A percentile compares a stretch with the other conserved stretches of the same genome.
phyloP scores from a whole-genome alignment of 2,329 filamentous ascomycete genomes.

The Penicillium polonicum region DNA sequence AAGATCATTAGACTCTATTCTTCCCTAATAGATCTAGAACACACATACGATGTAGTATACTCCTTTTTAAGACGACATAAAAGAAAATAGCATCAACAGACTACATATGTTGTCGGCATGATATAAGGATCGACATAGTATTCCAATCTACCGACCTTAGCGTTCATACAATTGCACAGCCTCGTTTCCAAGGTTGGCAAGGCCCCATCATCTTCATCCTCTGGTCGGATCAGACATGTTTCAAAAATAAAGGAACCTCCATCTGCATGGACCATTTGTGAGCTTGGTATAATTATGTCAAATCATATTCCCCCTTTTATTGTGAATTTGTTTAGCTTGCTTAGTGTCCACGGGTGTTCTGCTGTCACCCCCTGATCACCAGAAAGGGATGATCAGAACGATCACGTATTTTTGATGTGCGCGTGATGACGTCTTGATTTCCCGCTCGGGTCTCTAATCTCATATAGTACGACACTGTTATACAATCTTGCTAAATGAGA shows the following conservation, averaged over 20 bases:
- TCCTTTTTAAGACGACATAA: not conserved
- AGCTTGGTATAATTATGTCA: not conserved
- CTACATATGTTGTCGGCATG: not conserved
- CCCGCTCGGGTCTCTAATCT: not conserved
- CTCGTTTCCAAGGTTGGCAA: constrained; percentile 3
- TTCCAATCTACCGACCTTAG: constrained; percentile 7
- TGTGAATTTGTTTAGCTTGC: not conserved
- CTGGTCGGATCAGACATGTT: constrained; percentile 4
- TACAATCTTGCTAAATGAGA: not conserved
- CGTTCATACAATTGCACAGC: constrained; percentile 18
- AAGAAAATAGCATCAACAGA: not conserved
- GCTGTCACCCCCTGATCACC: constrained; percentile 8
- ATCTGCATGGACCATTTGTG: constrained; percentile 1
- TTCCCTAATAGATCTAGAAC: not conserved
- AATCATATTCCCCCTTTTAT: not conserved
- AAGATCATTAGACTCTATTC: not conserved
- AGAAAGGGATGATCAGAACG: constrained; percentile 4
- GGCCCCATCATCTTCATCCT: not conserved
- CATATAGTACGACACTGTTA: not conserved
- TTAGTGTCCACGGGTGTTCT: too few species aligned
- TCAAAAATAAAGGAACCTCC: constrained; percentile 6
- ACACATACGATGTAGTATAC: not conserved
- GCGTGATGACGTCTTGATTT: constrained; percentile 4
- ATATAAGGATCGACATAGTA: constrained; percentile 10
- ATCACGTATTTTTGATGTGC: constrained; percentile 1